Evolutionary conservation across 148 eudicot species (phyloP).

Genomic region (Gaultheria prostrata): DNA sequence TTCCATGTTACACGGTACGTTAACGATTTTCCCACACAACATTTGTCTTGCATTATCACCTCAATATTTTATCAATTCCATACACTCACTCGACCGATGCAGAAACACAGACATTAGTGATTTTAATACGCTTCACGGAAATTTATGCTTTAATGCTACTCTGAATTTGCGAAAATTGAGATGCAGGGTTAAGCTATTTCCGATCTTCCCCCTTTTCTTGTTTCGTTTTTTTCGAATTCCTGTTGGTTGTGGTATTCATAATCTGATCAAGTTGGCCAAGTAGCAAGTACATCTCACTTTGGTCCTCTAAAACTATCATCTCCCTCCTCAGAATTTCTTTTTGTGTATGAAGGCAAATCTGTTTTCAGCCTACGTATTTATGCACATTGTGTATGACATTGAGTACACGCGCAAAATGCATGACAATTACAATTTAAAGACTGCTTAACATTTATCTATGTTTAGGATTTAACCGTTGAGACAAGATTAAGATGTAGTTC

Average conservation of each 20-base stretch:
- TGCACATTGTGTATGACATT: not conserved
- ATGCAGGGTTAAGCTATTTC: not conserved
- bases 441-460: not conserved
- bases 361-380: not conserved
- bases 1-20: constrained; percentile 69
- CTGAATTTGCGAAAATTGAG: not conserved
- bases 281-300: not conserved
- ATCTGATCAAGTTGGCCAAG: not conserved
- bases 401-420: not conserved
- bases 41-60: not conserved
- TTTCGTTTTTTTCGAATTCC: not conserved
- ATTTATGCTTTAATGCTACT: not conserved
- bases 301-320: not conserved
- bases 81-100: not conserved
- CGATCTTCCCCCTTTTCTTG: not conserved
- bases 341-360: not conserved
- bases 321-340: not conserved
- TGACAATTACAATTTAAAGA: not conserved
- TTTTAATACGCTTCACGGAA: constrained; percentile 2
- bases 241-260: not conserved
- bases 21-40: not conserved
- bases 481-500: not conserved
- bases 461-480: not conserved
- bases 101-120: not conserved
- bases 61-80: not conserved